Evolutionary conservation across 2,329 filamentous ascomycete species (phyloP), one percentile per base, ranked within the genome.

Genomic region (Colletotrichum paranaense): DNA sequence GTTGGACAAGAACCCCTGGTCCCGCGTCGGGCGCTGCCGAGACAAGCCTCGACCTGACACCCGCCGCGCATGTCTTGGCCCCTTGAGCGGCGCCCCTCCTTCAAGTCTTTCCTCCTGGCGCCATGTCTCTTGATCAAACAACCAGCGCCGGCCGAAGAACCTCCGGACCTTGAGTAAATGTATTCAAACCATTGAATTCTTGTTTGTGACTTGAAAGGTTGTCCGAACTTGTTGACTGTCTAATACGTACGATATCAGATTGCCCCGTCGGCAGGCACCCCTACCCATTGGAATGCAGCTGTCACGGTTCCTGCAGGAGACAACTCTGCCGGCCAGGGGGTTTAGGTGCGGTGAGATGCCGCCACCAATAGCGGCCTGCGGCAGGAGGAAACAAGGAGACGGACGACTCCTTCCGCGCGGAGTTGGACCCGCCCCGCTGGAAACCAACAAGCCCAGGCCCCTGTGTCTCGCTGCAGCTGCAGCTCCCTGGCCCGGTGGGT

Each of bases 391-490:
- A 42, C 38, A 19, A 42, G 38, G 38, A 42, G 16, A 16, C 12
- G 24, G 16, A 16, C 12, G 24, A 12, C 24, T 12, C 59, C 19
- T 35, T 12, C 59, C 38, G 38, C 60, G 52, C 42, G 35, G 55
- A 49, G 59, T n/a, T 65, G 38, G 60, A 64, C 16, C 62, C 55
- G 60, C 53, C 52, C 26, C 26, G 52, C 62, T 19, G 62, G 42
- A 42, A 67, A 59, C 42, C 55, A 67, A 58, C 67, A 59, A 32
- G 7, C 26, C 28, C 26, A 42, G 7, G 46, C 46, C 42, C 42
- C 26, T 57, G 52, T 65, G 53, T 26, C 67, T 32, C 58, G 53
- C 28, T 66, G 67, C 62, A 69, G 60, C 49, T 28, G 7, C 22
- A 7, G 46, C 49, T 22, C 4, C 30, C 32, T 38, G 35, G 35